Percentiles rank a stretch among this genome's conserved stretches.
phyloP scores from a whole-genome alignment of 352 stramenopile species.

The Phytopythium montanum region DNA sequence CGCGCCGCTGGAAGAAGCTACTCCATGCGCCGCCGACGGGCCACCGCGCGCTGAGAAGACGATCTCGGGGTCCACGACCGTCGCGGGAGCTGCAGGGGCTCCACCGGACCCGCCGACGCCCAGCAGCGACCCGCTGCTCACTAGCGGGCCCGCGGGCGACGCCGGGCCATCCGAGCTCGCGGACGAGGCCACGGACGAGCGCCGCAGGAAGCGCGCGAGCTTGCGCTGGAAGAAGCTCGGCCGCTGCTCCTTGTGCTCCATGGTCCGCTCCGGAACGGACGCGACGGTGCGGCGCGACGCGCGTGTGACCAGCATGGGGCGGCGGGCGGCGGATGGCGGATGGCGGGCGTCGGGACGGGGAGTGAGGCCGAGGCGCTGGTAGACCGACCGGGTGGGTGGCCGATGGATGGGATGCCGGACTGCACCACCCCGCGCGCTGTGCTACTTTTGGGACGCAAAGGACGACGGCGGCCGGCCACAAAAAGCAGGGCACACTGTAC shows the following conservation, averaged over 20 bases:
- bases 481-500: no score
- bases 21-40: conserved; percentile 2
- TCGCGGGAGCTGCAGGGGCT: not conserved
- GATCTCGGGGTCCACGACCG: conserved; percentile 46
- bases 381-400: no score
- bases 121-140: conserved; percentile 7
- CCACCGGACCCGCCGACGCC: not conserved
- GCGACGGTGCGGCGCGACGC: conserved; percentile 21
- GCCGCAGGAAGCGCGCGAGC: conserved; percentile 45
- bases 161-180: not conserved
- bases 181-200: conserved; percentile 29
- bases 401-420: no score
- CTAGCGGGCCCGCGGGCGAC: conserved; percentile 8
- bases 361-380: no score
- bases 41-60: conserved; percentile 29
- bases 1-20: conserved; percentile 40
- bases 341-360: no score
- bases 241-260: conserved; percentile 25
- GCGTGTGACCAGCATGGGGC: conserved; percentile 24
- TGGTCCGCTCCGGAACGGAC: conserved; percentile 13
- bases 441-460: no score
- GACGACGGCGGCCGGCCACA: no score
- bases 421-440: no score
- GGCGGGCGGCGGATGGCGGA: no score
- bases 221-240: conserved; percentile 43